Evolutionary conservation across 305 asterid genomes (phyloP), one percentile per base, ranked within the genome.

Genomic region (Rubia occidens): DNA sequence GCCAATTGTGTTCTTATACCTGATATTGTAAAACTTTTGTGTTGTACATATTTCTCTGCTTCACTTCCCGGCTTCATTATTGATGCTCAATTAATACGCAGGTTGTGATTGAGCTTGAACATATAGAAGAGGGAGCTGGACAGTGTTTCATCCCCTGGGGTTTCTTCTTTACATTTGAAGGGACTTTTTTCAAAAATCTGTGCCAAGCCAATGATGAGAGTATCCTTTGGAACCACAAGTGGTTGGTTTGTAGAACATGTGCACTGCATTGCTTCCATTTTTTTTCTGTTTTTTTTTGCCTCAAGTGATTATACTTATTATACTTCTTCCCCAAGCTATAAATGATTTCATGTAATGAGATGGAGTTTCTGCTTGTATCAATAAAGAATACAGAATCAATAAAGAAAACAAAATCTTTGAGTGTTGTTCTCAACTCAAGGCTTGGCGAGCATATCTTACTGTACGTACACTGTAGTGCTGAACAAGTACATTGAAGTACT

Each of bases 61-160:
- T 14, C 14, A 42, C n/a, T 24, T 24, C 10, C 1, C 8, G 43
- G 21, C 26, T 64, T 64, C 68, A 64, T 18, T 20, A 64, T 32
- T 39, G 29, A 63, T 63, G 43, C 29, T 63, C 67, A 40, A 63
- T 39, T 32, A 32, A 42, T 49, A 63, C 8, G 67, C 45, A 63
- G 67, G 67, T 63, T 63, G 67, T 63, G 43, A 63, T 26, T 21
- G 51, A 39, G 29, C 67, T 63, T 35, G 45, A 44, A 29, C 40
- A 15, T 10, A 35, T 32, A 14, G 45, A 61, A 32, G 43, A 15
- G 66, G 66, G 45, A 35, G 21, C 20, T 7, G 66, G 45, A 47
- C 45, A n/a, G 45, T 61, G 24, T 61, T 61, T 61, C 66, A 61
- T 61, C 35, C 60, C 20, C 11, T 4, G 43, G 43, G 66, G 14